These are phyloP conservation scores for Mycena venus DNA, from an alignment of 768 basidiomycete species.

Conservation along the genomic window DNA sequence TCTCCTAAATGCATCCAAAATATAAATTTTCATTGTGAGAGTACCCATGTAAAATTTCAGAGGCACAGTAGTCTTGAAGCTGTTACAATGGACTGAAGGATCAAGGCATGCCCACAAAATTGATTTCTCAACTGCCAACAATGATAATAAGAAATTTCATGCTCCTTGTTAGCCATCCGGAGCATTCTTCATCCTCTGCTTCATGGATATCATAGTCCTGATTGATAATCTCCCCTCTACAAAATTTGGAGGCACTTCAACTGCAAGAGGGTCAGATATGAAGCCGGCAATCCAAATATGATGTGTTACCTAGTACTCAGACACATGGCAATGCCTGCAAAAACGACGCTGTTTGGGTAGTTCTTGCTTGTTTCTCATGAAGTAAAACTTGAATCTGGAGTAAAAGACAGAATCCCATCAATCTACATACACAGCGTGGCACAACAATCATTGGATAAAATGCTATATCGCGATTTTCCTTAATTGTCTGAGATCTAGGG, in stretches of 20 bases:
- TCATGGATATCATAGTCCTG: neutral
- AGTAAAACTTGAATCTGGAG: neutral
- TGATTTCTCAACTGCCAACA: too few relatives aligned
- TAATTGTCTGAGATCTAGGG: too few relatives aligned
- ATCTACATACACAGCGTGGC: neutral
- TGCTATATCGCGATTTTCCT: neutral
- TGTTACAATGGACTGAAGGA: too few relatives aligned
- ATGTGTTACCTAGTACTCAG: neutral
- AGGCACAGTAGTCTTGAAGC: too few relatives aligned
- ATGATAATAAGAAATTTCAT: neutral
- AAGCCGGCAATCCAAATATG: neutral
- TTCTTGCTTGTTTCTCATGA: neutral
- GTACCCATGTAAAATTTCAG: too few relatives aligned
- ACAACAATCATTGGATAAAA: neutral
- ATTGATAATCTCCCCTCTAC: neutral
- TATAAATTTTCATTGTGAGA: too few relatives aligned
- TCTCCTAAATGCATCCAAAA: neutral
- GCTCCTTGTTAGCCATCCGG: too few relatives aligned
- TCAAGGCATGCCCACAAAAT: too few relatives aligned
- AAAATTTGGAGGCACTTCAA: neutral
- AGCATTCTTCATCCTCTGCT: neutral
- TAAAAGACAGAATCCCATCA: neutral
- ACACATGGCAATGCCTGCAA: neutral
- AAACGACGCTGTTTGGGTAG: neutral
- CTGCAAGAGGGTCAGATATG: neutral